Conservation (phyloP, 2,329 filamentous ascomycete genomes). For the Neurospora sp. region DNA sequence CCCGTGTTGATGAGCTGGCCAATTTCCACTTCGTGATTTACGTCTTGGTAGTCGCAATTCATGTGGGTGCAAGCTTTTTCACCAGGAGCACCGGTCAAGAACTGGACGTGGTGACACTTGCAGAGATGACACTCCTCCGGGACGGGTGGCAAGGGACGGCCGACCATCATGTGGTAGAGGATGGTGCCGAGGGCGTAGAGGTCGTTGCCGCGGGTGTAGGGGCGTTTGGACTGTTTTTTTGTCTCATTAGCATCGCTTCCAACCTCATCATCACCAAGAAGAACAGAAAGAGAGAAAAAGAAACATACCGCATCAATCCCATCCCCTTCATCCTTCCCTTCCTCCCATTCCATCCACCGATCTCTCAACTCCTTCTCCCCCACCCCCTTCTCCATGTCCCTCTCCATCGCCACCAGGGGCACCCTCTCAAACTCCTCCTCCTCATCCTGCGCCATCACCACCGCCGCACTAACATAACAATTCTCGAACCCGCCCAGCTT, state of each 20-base stretch:
- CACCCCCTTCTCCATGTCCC: background rate
- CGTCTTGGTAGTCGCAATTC: constrained; percentile 10
- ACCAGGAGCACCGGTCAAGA: background rate
- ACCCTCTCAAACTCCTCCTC: background rate
- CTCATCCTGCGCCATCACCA: constrained; percentile 23
- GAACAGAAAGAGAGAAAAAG: background rate
- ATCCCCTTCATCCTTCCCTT: constrained; percentile 5
- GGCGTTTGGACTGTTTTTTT: constrained; percentile 18
- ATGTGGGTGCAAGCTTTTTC: constrained; percentile 10
- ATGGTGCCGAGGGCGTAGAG: constrained; percentile 28
- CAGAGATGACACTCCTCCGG: constrained; percentile 20
- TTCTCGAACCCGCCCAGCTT: constrained; percentile 41
- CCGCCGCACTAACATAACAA: constrained; percentile 23
- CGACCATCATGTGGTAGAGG: constrained; percentile 34
- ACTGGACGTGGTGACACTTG: constrained; percentile 20
- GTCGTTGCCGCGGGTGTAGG: constrained; percentile 29
- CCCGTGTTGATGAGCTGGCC: constrained; percentile 14
- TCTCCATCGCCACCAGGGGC: constrained; percentile 17
- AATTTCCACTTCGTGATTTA: constrained; percentile 24
- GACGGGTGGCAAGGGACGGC: constrained; percentile 18
- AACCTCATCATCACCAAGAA: background rate
- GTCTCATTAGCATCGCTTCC: background rate
- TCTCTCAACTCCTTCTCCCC: background rate
- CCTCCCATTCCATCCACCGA: constrained; percentile 2
- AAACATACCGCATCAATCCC: constrained; percentile 1